Conservation (phyloP, 176 grass and related monocot species). For the Melocanna baccifera region DNA sequence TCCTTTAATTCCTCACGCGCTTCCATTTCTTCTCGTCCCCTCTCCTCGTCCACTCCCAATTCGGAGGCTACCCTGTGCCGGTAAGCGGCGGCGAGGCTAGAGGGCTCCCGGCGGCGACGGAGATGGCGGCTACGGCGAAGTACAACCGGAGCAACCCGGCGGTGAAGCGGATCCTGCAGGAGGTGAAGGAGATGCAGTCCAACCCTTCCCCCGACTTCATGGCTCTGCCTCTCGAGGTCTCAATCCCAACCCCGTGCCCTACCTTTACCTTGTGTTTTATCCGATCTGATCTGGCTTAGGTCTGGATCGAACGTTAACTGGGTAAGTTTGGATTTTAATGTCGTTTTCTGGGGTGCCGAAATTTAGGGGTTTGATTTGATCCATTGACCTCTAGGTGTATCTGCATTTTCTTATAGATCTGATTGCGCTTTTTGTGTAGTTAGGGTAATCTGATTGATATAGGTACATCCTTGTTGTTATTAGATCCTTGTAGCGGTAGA, state of each 20-base stretch:
- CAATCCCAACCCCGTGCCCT: constrained; percentile 7
- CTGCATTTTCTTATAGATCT: constrained; percentile 27
- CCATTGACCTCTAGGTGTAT: neutral
- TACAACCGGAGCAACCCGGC: constrained; percentile 97
- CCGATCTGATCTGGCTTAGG: neutral
- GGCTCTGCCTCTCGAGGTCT: constrained; percentile 87
- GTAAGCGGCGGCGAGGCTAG: constrained; percentile 14
- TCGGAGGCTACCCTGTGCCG: constrained; percentile 10
- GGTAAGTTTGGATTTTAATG: constrained; percentile 6
- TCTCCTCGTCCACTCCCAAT: constrained; percentile 24
- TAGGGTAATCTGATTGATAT: neutral
- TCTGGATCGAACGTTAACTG: neutral
- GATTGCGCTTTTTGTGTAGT: neutral
- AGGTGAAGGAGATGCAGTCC: constrained; percentile 98
- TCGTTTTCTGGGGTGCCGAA: neutral
- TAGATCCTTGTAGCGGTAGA: neutral
- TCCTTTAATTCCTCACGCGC: constrained; percentile 16
- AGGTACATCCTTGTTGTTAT: neutral
- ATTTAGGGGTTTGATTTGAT: neutral
- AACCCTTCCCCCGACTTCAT: constrained; percentile 95
- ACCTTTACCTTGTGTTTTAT: neutral
- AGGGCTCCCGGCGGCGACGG: neutral
- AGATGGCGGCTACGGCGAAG: constrained; percentile 53
- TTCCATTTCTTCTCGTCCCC: neutral
- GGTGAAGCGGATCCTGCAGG: constrained; percentile 99